Evolutionary conservation across 768 basidiomycete species (phyloP), one percentile per base, ranked within the genome.

Genomic region (Lentinus brumalis): DNA sequence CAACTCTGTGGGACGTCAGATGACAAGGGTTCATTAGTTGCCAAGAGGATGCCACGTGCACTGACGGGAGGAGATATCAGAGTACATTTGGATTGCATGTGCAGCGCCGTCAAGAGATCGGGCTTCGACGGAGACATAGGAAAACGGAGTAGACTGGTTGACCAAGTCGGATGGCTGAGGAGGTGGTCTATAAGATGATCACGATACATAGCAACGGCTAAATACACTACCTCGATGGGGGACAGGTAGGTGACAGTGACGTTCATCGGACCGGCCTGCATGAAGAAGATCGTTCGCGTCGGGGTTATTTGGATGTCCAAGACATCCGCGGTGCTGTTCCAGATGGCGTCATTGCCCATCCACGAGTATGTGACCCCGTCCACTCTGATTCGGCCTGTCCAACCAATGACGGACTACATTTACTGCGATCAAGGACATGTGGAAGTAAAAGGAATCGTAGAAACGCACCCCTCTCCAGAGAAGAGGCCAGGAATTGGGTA

Each of bases 111-210:
- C 77, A 16, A 65, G 63, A 0, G 77, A 64, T 5, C 29, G 44
- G 9, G 70, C 75, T 7, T 69, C 63, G 4, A 79, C 56, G 9
- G 71, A 64, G 14, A 79, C 40, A 53, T 79, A 79, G 8, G 76
- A 73, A 62, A 78, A 78, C 4, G 78, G 77, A 3, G 78, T 53
- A 1, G 78, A 78, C 56, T 77, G 76, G n/a, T 67, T 68, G 45
- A 76, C 72, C 56, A 73, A 71, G 62, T 79, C 74, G 14, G 67
- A 66, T 0, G 77, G 75, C 75, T 77, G n/a, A 8, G 7, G n/a
- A 12, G 15, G 9, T 26, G 21, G 21, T 26, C 21, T 26, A 26
- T 26, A 26, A 26, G 2, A 26, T 26, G 21, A 26, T 26, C 21
- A 26, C 21, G 21, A 26, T 1, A 26, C 21, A 26, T 2, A 26